A percentile compares a stretch with the other conserved stretches of the same genome.
Conservation (phyloP, 768 basidiomycete genomes). For the Dioszegia hungarica region DNA sequence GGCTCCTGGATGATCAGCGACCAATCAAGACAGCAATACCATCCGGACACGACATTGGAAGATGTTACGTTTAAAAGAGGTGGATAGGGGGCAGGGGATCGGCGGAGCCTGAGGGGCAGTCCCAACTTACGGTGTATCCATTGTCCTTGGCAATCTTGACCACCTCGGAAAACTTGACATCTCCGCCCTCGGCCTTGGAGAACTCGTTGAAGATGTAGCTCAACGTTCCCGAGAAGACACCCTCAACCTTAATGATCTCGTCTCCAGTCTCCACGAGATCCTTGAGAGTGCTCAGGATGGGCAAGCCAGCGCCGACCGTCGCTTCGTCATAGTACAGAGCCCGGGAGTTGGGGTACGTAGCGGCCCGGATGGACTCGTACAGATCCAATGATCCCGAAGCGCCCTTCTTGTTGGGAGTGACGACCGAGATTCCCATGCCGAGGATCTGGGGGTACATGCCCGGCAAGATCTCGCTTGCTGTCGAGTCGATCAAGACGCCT, state of each 20-base stretch:
- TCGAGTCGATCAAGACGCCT: slow-evolving; percentile 81
- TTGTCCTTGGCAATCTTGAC: slow-evolving; percentile 82
- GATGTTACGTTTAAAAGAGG: no score
- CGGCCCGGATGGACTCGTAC: slow-evolving; percentile 64
- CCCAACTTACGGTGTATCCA: slow-evolving; percentile 88
- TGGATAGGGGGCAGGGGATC: no score
- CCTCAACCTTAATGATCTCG: slow-evolving; percentile 88
- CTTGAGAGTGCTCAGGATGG: slow-evolving; percentile 83
- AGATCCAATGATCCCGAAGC: slow-evolving; percentile 68
- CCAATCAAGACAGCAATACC: neutral
- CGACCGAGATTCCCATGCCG: slow-evolving; percentile 70
- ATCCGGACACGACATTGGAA: no score
- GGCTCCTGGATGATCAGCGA: slow-evolving; percentile 66
- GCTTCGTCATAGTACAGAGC: slow-evolving; percentile 59
- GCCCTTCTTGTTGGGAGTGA: slow-evolving; percentile 98
- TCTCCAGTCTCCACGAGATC: slow-evolving; percentile 91
- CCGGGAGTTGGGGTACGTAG: slow-evolving; percentile 60
- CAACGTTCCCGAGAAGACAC: slow-evolving; percentile 95
- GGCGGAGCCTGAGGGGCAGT: no score
- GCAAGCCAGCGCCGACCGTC: slow-evolving; percentile 93
- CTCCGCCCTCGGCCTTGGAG: slow-evolving; percentile 62
- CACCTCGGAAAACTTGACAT: slow-evolving; percentile 71
- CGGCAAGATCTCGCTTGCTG: slow-evolving; percentile 77
- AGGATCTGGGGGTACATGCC: slow-evolving; percentile 75
- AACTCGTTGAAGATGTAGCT: slow-evolving; percentile 99